Evolutionary conservation across 352 stramenopile species (phyloP), one percentile per base, ranked within the genome.

Genomic region (Aphanomyces cochlioides): DNA sequence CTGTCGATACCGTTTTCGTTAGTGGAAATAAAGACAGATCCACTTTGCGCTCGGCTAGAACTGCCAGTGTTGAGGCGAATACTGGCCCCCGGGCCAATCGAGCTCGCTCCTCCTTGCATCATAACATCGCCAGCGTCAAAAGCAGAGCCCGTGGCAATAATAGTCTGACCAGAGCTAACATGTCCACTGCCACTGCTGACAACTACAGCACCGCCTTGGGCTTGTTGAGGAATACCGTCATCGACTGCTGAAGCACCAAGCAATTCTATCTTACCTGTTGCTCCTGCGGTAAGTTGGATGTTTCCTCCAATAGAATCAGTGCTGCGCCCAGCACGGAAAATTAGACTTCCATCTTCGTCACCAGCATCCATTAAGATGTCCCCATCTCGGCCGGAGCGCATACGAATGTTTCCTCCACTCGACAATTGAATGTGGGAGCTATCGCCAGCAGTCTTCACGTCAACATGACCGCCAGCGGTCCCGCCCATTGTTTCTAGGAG

Each of bases 141-240:
- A 61, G 37, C 54, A 40, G 39, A 12, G 5, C 34, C 54, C 2
- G 17, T 15, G 2, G 54, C 39, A 61, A 61, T 17, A 12, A 40
- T 15, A 8, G 34, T 37, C 19, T 19, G 8, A 15, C 54, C 54
- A 5, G 28, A 19, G 19, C 36, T 37, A 5, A n/a, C 43, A n/a
- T 37, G 19, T 39, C 54, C 54, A 39, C 7, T 7, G 17, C 54
- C 54, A 39, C 54, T 37, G 43, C 5, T 12, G 10, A 61, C 21
- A 61, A 61, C 34, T 12, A 61, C 54, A 61, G 39, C 54, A 37
- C 54, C 54, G 19, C 54, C 54, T 45, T 10, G 39, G 6, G 54
- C 54, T n/a, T 17, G 12, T n/a, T 28, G 15, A 37, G 19, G 10
- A 37, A 17, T 37, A n/a, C 54, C 54, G n/a, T 37, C n/a, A 12